Evolutionary conservation across 208 protist genomes (phyloP).

Genomic region (Kentomonas sorsogonicus): DNA sequence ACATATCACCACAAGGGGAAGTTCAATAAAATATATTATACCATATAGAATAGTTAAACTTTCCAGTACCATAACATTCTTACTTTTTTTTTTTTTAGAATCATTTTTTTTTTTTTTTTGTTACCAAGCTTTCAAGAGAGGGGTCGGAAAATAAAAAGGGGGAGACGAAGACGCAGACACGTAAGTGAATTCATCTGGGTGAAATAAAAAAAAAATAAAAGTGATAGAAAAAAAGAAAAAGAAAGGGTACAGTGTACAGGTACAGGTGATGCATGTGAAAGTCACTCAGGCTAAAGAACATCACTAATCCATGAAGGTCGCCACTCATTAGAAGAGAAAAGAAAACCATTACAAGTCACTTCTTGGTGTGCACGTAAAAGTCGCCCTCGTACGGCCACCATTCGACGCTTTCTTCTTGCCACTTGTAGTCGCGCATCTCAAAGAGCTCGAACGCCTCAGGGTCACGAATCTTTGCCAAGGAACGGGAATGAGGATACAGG

Average conservation of each 20-base stretch:
- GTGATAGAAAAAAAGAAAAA: conserved; percentile 1
- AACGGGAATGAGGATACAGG: conserved; percentile 52
- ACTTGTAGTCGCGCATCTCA: conserved; percentile 59
- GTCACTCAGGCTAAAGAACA: neutral
- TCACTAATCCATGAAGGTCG: no score
- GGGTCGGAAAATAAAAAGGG: no score
- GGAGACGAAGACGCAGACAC: no score
- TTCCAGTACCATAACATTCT: no score
- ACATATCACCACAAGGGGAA: no score
- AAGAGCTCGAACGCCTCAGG: conserved; percentile 60
- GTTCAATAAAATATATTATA: no score
- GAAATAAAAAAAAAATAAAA: conserved; percentile 8
- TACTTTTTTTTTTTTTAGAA: neutral
- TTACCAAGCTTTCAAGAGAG: no score
- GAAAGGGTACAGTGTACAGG: no score
- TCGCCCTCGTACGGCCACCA: conserved; percentile 46
- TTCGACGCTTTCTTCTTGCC: conserved; percentile 57
- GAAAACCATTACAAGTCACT: conserved; percentile 14
- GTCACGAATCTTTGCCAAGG: conserved; percentile 39
- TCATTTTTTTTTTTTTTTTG: conserved; percentile 9
- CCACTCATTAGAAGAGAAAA: conserved; percentile 4
- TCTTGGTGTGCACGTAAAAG: conserved; percentile 54
- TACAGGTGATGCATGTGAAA: no score
- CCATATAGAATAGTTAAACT: no score
- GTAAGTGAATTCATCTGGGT: no score